Base-by-base conservation (phyloP, 225 moss, liverwort and hornwort genomes). In the Physcomitrium patens region DNA sequence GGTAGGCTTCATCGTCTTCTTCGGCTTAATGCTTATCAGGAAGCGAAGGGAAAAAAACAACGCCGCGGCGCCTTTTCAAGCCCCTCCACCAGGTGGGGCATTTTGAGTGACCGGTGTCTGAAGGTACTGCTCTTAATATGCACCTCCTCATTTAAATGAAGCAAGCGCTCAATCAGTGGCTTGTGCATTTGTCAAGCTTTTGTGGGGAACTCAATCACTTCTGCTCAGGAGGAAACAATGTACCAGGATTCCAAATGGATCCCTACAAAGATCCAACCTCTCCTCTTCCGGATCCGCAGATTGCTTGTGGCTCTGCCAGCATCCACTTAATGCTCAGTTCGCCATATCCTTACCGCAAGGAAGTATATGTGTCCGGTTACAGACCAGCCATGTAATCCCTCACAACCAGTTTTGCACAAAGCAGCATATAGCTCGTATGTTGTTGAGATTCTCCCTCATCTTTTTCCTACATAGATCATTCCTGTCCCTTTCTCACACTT, bases 41-140 rank as follows among this genome's bases (percentile, higher is more conserved):
- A 80, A 23, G 72, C 27, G 60, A 24, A 83, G 44, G 72, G 83
- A 78, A 28, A 81, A 65, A 79, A 63, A 26, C 0, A 78, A 54
- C 20, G 26, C 65, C 71, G 62, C 70, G 0, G 47, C 20, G 44
- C 17, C 17, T 49, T 72, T 69, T 17, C 51, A 83, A 76, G 58
- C 64, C 43, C 78, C 50, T 49, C 83, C 83, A 10, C 86, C 86
- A 12, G 86, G 86, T 22, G 86, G 86, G 58, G 72, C 78, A 44
- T 86, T 80, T 56, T 86, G 62, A 78, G 42, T 53, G 37, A n/a
- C 24, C 6, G 12, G 16, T 20, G 49, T 12, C 67, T 22, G 0
- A 41, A 16, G 50, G 41, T 49, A 23, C 22, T 15, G 17, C 45
- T 37, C 45, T 68, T 10, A 14, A 3, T 41, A 16, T 49, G 60